Base-by-base conservation (phyloP, 352 stramenopile species). In the Globisporangium paroecandrum region DNA sequence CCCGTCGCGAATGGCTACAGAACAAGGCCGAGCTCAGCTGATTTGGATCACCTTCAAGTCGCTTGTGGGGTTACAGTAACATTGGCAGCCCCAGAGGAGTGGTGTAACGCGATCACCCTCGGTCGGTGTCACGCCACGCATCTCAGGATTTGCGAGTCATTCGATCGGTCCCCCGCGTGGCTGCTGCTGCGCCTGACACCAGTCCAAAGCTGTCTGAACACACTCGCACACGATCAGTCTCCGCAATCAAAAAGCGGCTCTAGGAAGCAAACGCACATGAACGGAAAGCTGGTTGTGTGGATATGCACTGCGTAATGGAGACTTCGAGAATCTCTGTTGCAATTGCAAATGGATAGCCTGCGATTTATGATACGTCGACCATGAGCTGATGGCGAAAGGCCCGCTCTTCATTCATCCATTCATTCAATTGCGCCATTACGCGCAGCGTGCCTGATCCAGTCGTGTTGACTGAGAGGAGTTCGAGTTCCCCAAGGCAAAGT, bases 381-480 rank as follows among this genome's bases (percentile, higher is more conserved):
- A 46, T 46, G 12, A 18, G 12, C 36, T 46, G 36, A 46, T 46
- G 36, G 12, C 12, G 36, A 46, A 46, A 46, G 36, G 15, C 12
- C 20, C 36, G 4, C 4, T 43, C 36, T 41, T 41, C 8, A 29
- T 36, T 10, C 32, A 36, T 36, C 2, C 32, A 36, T 36, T 36
- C 36, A 43, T 43, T 43, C 36, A 43, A 43, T 6, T 0, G 36
- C 36, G 36, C 36, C 51, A 58, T 36, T 58, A n/a, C 10, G 3
- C 24, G 24, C 24, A 34, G 51, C 20, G n/a, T 58, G 51, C 12
- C 24, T 58, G 51, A 58, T 58, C 22, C 27, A 15, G 13, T 58
- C 36, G 24, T 34, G 51, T 15, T 58, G 51, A 57, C 22, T 36
- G 51, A 57, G 51, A 58, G 51, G 18, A 58, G 27, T 12, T 58